Percentiles rank a stretch among this genome's conserved stretches.
Evolutionary conservation across 352 stramenopile species (phyloP).

Genomic region (Phytophthora sojae): DNA sequence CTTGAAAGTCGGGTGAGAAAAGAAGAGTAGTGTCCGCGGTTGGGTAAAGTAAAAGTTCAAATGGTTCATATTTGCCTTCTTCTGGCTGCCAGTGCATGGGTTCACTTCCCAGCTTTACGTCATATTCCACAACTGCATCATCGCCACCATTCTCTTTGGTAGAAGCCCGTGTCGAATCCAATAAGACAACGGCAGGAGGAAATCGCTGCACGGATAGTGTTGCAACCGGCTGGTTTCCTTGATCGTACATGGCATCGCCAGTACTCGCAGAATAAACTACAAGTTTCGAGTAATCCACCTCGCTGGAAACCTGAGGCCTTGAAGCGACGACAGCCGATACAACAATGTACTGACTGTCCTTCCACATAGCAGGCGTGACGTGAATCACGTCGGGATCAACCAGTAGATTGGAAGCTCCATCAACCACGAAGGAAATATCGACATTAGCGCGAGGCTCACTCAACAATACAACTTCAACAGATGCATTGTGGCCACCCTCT

Average conservation of each 20-base stretch:
- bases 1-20: constrained; percentile 28
- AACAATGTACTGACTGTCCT: constrained; percentile 26
- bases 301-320: constrained; percentile 4
- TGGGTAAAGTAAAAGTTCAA: constrained; percentile 41
- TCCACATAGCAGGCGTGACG: constrained; percentile 45
- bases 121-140: constrained; percentile 41
- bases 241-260: constrained; percentile 53
- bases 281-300: constrained; percentile 41
- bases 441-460: constrained; percentile 55
- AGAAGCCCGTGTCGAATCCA: constrained; percentile 45
- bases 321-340: constrained; percentile 26
- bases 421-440: constrained; percentile 39
- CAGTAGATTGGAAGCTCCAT: constrained; percentile 30
- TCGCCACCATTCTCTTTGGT: constrained; percentile 53
- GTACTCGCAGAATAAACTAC: constrained; percentile 34
- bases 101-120: constrained; percentile 51
- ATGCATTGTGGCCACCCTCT: constrained; percentile 51
- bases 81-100: constrained; percentile 73
- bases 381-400: constrained; percentile 40
- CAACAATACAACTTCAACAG: constrained; percentile 42
- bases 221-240: constrained; percentile 18
- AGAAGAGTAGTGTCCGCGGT: constrained; percentile 58
- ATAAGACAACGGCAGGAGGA: constrained; percentile 40
- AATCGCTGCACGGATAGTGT: constrained; percentile 55
- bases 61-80: constrained; percentile 41